phyloP scores from a whole-genome alignment of 768 basidiomycete species.

The Rhodocollybia butyracea region DNA sequence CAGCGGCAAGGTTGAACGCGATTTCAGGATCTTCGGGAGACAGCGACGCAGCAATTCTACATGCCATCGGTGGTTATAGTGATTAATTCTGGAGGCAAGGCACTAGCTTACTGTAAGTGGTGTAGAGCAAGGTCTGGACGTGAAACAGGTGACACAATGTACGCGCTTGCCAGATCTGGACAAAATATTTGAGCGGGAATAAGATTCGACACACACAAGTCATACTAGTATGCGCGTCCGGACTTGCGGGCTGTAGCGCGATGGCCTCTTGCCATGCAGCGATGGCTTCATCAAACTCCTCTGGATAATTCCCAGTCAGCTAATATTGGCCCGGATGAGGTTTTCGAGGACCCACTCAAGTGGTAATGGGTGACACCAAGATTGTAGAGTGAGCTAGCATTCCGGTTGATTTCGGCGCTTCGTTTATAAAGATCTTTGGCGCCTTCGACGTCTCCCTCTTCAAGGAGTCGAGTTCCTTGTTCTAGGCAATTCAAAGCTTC shows the following conservation, averaged over 20 bases:
- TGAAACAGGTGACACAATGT: constrained; percentile 75
- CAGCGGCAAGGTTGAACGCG: constrained; percentile 87
- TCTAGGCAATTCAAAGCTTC: constrained; percentile 80
- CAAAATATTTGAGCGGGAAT: background rate
- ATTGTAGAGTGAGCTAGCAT: constrained; percentile 81
- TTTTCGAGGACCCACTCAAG: constrained; percentile 54
- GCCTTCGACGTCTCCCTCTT: constrained; percentile 80
- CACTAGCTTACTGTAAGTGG: constrained; percentile 73
- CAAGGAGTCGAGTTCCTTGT: constrained; percentile 78
- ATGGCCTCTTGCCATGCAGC: constrained; percentile 85
- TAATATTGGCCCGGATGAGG: constrained; percentile 12
- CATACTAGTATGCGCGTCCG: constrained; percentile 86
- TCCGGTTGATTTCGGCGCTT: constrained; percentile 77
- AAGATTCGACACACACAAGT: constrained; percentile 17
- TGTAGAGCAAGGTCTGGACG: constrained; percentile 85
- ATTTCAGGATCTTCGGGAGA: constrained; percentile 89
- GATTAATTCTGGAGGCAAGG: too few relatives aligned
- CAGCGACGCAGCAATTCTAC: constrained; percentile 77
- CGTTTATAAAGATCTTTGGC: constrained; percentile 77
- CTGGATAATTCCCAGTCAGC: constrained; percentile 33
- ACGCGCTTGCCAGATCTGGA: constrained; percentile 83
- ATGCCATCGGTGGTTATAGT: too few relatives aligned
- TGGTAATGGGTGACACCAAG: constrained; percentile 89
- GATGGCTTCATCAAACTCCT: constrained; percentile 87
- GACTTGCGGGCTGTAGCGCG: constrained; percentile 72